Conservation (phyloP, 176 grass and related monocot species). For the Stipa capillata region DNA sequence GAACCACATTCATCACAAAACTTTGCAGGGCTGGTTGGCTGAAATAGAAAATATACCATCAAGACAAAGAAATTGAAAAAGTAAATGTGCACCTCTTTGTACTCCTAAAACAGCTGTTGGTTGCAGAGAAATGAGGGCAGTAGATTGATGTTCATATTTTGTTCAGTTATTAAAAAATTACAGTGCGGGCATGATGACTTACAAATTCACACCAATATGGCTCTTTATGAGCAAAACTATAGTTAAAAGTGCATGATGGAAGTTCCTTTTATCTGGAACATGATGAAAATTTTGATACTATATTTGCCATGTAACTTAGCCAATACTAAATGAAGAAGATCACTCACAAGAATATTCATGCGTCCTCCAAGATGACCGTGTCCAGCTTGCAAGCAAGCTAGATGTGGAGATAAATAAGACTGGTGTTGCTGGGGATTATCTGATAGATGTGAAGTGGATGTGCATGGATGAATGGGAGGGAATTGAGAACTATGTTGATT, state of each 20-base stretch:
- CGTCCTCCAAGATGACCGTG: slow-evolving; percentile 51
- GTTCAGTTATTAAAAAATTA: neutral
- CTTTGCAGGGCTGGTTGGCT: slow-evolving; percentile 78
- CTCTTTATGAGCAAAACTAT: neutral
- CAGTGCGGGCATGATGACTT: neutral
- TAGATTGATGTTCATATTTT: neutral
- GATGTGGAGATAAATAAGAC: slow-evolving; percentile 40
- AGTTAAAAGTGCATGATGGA: neutral
- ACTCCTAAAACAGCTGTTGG: neutral
- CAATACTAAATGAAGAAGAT: slow-evolving; percentile 4
- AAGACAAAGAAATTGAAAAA: neutral
- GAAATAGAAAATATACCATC: slow-evolving; percentile 16
- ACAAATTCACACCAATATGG: neutral
- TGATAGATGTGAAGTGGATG: slow-evolving; percentile 34
- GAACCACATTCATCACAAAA: slow-evolving; percentile 92
- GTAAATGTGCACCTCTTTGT: too few species aligned
- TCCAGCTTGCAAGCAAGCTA: slow-evolving; percentile 54
- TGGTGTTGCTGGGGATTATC: slow-evolving; percentile 61
- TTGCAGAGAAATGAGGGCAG: neutral
- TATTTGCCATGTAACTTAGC: neutral
- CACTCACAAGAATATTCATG: slow-evolving; percentile 62
- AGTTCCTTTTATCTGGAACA: neutral
- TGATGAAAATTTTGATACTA: neutral
- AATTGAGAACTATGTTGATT: slow-evolving; percentile 51
- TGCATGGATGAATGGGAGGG: slow-evolving; percentile 43